phyloP scores from a whole-genome alignment of 441 rosid genomes.

The Gossypium schwendimanii region DNA sequence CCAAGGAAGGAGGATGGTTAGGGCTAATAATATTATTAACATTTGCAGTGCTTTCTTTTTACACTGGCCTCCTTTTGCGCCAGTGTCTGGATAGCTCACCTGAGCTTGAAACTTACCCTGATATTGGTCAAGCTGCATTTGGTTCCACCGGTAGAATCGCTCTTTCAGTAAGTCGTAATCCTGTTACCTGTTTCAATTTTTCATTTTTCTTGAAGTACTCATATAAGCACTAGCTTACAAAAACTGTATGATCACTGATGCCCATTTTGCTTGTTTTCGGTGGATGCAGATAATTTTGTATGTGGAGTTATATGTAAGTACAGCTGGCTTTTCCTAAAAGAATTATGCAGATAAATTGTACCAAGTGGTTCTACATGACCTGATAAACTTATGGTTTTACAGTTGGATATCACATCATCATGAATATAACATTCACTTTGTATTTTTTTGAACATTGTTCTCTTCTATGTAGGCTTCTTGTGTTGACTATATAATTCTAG shows the following conservation, averaged over 20 bases:
- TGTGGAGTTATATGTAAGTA: slow-evolving; percentile 80
- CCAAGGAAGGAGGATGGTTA: slow-evolving; percentile 92
- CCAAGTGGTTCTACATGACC: neutral
- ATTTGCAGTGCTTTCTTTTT: slow-evolving; percentile 67
- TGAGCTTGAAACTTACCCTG: slow-evolving; percentile 82
- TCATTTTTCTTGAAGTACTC: neutral
- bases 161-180: slow-evolving; percentile 47
- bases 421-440: neutral
- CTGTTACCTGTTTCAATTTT: neutral
- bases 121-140: slow-evolving; percentile 87
- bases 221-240: neutral
- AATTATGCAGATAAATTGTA: neutral
- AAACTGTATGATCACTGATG: slow-evolving; percentile 14
- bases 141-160: slow-evolving; percentile 62
- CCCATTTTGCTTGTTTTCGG: slow-evolving; percentile 7
- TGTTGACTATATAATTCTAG: slow-evolving; percentile 85
- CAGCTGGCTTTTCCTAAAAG: slow-evolving; percentile 19
- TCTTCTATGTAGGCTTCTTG: slow-evolving; percentile 57
- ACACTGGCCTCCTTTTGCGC: slow-evolving; percentile 85
- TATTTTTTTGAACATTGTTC: neutral
- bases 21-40: slow-evolving; percentile 51
- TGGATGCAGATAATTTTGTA: slow-evolving; percentile 68
- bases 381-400: neutral
- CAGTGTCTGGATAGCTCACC: slow-evolving; percentile 74
- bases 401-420: neutral